Base-by-base conservation (phyloP, 768 basidiomycete genomes). In the Suillus americanus region DNA sequence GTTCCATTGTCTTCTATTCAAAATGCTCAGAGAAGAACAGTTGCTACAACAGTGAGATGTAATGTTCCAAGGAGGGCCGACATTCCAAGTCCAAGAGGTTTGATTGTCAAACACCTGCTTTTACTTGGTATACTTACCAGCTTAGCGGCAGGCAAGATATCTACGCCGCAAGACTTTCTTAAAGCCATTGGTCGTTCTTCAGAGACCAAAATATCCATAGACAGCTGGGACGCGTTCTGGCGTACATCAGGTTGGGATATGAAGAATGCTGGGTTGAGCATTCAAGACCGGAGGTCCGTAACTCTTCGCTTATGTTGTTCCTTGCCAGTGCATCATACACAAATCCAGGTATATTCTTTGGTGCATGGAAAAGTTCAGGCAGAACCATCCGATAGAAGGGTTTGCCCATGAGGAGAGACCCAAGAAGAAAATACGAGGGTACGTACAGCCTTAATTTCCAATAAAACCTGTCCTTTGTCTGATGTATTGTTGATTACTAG, bases 361-460 rank as follows among this genome's bases (percentile, higher is more conserved):
- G 93, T 88, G 88, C 69, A 87, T 92, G 87, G 86, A 91, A 72
- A 94, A 92, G 72, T 95, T 83, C 74, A 83, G 91, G 30, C 79
- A 79, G 61, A 87, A 85, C 1, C 70, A 79, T 33, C 78, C 86
- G 1, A 79, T 90, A 3, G 72, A 79, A 23, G 80, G 83, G 10
- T 91, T 92, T 73, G 87, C 88, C 7, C 85, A 91, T 68, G 85
- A 87, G 61, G 74, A 82, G 13, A 83, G 73, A 69, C 85, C 89
- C n/a, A 90, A 86, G 76, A 94, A 92, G 80, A 90, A 84, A 67
- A 82, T 89, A 71, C 82, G 93, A 80, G 92, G 92, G 93, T 94
- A 67, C 71, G 89, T 81, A 41, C 40, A 59, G 10, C 23, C 16
- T 57, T 40, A 57, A 37, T 37, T 57, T 35, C 28, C 57, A 59